Evolutionary conservation across 1,284 basidiomycete species (phyloP), one percentile per base, ranked within the genome.

Genomic region (Naganishia sp.): DNA sequence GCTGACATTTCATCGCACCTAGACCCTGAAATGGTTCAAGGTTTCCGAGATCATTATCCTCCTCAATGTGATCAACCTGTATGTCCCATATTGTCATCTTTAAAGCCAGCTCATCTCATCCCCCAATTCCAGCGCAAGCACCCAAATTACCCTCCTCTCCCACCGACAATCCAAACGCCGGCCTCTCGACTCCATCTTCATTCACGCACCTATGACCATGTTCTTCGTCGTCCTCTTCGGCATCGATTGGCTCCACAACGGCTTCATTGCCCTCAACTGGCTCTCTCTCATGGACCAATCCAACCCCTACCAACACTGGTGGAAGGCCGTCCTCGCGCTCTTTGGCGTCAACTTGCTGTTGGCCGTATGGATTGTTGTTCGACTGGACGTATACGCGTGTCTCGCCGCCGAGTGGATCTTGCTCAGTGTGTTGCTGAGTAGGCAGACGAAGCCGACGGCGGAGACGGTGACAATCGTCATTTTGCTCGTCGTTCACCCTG

Each of bases 191-290:
- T 79, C 81, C 54, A 63, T 83, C 13, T 81, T 83, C 71, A 80
- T 84, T 70, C 82, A 83, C 72, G 77, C 81, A 0, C 81, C 82
- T 3, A 77, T 82, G 73, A 79, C 80, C 25, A 75, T 84, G 66
- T 76, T 83, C 68, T 75, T 82, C 42, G 77, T 81, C n/a, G 75
- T 83, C 68, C 78, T 81, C 2, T 76, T 82, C 70, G 73, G 81
- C 65, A 74, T 82, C 57, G 80, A 82, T 64, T 76, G 81, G 71
- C 75, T 82, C 65, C 81, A 83, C 71, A 79, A 79, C 66, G 81
- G 82, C 6, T 81, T 82, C 73, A 77, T 83, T 65, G 80, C 81
- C 7, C 74, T 83, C 23, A 77, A 77, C 31, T 83, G 81, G 81
- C 71, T 75, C 43, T 74, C 75, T 59, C 69, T 73, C 56, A 70